Evolutionary conservation across 345 rosid genomes (phyloP), one percentile per base, ranked within the genome.

Genomic region (Syzygium aromaticum): DNA sequence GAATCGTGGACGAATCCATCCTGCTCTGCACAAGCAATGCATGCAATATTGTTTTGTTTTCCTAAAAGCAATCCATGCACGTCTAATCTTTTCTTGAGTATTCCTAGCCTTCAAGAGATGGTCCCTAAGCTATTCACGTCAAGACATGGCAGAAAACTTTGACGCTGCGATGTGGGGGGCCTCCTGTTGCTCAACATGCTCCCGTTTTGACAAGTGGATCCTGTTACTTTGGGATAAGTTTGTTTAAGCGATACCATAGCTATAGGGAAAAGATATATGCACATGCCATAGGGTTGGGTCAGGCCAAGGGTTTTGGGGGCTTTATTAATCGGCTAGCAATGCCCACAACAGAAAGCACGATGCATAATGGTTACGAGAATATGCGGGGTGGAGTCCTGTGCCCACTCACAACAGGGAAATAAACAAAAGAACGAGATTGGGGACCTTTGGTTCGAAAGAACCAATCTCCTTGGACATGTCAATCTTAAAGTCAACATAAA

Each of bases 301-400:
- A 53, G 80, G 73, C 56, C 43, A 85, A 38, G 38, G 86, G 52
- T 64, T 46, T 46, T 27, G 67, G 64, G 64, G 52, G 7, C 80
- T 73, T 73, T 73, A 38, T 73, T 73, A 33, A 33, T 73, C 49
- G 25, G 14, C 27, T 33, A 14, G 80, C 80, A 19, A 33, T 10
- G 49, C 19, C 19, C 80, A 3, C 25, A 9, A 38, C 43, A 22
- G 80, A 38, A 38, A 73, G 80, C 80, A 73, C 46, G 9, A 67
- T 67, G 17, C 46, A 67, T 30, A 33, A 57, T 57, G 43, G 57
- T 67, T 10, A 38, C 25, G 17, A 21, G 78, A 63, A 57, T 51
- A 86, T 86, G 82, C 51, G 82, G 77, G 43, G 57, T 86, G n/a
- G 87, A 85, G 87, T 86, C 82, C 43, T 86, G 82, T 86, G 87